A percentile compares a stretch with the other conserved stretches of the same genome.
Conservation (phyloP, 352 stramenopile species). For the Phytopythium chamaehyphon region DNA sequence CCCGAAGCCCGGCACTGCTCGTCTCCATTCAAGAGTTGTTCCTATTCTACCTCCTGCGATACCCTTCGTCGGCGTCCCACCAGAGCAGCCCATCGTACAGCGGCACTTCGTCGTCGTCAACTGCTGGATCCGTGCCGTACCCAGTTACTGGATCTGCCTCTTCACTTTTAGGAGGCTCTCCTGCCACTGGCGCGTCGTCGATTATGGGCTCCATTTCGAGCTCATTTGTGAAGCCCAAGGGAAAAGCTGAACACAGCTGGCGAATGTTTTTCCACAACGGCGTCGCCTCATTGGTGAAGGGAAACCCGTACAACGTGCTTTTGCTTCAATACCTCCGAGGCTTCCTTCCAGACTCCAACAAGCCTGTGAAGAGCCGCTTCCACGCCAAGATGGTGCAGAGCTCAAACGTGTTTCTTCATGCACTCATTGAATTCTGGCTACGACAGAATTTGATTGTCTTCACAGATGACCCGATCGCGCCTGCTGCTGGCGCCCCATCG, state of each 20-base stretch:
- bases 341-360: constrained; percentile 69
- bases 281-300: constrained; percentile 51
- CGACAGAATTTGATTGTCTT: constrained; percentile 87
- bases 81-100: constrained; percentile 27
- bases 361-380: constrained; percentile 67
- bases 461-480: constrained; percentile 43
- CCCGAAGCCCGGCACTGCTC: constrained; percentile 69
- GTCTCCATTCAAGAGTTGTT: constrained; percentile 85
- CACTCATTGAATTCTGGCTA: constrained; percentile 86
- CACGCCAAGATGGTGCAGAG: constrained; percentile 73
- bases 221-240: constrained; percentile 44
- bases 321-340: constrained; percentile 74
- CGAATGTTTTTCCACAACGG: constrained; percentile 67
- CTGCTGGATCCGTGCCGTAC: not conserved
- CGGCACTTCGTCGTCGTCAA: not conserved
- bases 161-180: not conserved
- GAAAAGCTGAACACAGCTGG: constrained; percentile 60
- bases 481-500: constrained; percentile 1
- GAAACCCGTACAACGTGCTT: constrained; percentile 84
- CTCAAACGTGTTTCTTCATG: constrained; percentile 80
- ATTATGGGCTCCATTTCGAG: constrained; percentile 49
- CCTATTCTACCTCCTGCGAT: constrained; percentile 81
- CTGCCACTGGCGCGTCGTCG: constrained; percentile 12
- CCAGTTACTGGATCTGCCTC: too few species aligned
- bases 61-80: constrained; percentile 69